A percentile compares a stretch with the other conserved stretches of the same genome.
Conservation (phyloP, 139 green algal species). For the Chlorella sp. region DNA sequence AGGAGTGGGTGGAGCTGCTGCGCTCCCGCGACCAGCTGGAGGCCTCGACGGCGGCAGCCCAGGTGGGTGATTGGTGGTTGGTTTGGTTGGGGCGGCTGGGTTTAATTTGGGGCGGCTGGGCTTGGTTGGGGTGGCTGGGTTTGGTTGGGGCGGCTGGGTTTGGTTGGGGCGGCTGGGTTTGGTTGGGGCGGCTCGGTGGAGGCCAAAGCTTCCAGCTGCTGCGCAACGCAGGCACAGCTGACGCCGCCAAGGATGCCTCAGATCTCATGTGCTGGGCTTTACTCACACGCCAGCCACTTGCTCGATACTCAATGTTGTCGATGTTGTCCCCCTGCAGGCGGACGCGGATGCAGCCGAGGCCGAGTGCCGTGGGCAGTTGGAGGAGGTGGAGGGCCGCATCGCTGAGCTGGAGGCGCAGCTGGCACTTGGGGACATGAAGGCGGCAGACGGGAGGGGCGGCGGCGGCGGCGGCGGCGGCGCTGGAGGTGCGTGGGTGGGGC, state of each 20-base stretch:
- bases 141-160: no score
- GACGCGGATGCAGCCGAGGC: slow-evolving; percentile 21
- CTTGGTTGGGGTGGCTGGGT: no score
- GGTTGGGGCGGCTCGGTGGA: no score
- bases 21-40: slow-evolving; percentile 7
- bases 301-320: no score
- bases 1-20: slow-evolving; percentile 38
- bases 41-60: slow-evolving; percentile 1
- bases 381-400: slow-evolving; percentile 33
- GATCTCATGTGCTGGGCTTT: no score
- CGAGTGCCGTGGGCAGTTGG: slow-evolving; percentile 16
- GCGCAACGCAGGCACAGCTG: no score
- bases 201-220: no score
- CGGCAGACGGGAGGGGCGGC: background rate
- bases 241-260: no score
- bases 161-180: background rate
- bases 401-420: slow-evolving; percentile 44
- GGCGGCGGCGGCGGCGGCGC: background rate
- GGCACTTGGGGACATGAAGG: slow-evolving; percentile 13
- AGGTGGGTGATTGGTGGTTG: background rate
- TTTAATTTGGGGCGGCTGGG: no score
- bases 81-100: no score
- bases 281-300: background rate
- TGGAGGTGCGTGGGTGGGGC: background rate
- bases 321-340: slow-evolving; percentile 27